These are phyloP conservation scores for Quercus rubra DNA, from an alignment of 306 rosid genomes.

Conservation along the genomic window DNA sequence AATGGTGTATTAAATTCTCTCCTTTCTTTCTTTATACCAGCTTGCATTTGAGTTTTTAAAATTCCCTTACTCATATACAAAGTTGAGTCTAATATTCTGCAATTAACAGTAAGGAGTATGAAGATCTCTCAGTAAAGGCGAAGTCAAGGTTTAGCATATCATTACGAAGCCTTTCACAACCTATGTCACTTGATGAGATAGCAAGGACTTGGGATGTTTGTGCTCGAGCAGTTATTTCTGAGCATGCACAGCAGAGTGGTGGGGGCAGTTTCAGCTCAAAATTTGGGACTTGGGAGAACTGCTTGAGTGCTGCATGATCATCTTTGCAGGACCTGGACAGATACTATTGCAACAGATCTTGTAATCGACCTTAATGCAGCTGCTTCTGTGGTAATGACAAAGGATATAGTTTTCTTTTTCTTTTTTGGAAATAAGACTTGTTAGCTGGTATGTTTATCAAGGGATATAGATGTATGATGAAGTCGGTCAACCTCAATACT, in stretches of 20 bases:
- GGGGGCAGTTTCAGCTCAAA: constrained; percentile 95
- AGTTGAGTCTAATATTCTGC: constrained; percentile 8
- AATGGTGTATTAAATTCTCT: too few relatives aligned
- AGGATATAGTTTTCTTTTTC: too few relatives aligned
- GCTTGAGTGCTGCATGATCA: constrained; percentile 51
- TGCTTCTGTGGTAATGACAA: neutral
- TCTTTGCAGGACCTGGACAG: neutral
- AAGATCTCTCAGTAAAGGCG: constrained; percentile 81
- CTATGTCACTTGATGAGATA: constrained; percentile 74
- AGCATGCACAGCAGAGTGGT: constrained; percentile 81
- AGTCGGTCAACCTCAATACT: neutral
- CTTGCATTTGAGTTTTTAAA: neutral
- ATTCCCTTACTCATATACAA: constrained; percentile 18
- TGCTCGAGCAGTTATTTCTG: constrained; percentile 67
- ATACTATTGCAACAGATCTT: neutral
- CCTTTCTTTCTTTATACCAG: neutral
- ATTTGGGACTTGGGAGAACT: constrained; percentile 81
- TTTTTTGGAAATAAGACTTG: neutral
- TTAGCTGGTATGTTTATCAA: neutral
- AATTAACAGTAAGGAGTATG: constrained; percentile 60
- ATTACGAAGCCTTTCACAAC: constrained; percentile 70
- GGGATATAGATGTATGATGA: neutral
- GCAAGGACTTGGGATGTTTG: constrained; percentile 84
- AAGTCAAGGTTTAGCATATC: constrained; percentile 75
- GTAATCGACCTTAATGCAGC: neutral